Evolutionary conservation across 345 rosid species (phyloP), one percentile per base, ranked within the genome.

Genomic region (Acer yangbiense): DNA sequence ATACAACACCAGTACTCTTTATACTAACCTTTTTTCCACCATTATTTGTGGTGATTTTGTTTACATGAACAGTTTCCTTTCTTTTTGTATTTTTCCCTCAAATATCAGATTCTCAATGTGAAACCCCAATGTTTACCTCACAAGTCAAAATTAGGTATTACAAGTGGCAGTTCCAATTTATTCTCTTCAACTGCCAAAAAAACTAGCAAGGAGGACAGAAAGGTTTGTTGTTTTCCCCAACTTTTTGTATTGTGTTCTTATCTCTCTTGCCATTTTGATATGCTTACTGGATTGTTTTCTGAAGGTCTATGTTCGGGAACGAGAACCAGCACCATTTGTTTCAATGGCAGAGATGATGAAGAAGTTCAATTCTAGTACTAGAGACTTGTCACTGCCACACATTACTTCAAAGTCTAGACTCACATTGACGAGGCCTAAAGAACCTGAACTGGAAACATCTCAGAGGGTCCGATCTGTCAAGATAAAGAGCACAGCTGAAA

Each of bases 391-490:
- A 27, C 72, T 87, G 72, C 90, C 98, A 65, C 75, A 75, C 44
- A 58, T 69, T 44, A 67, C 75, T 77, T 86, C 86, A 73, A 91
- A 87, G 80, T 84, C 94, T 73, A 86, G 79, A 83, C 94, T 96
- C 76, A 88, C 87, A 71, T 85, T 96, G 85, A 96, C 99, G 63
- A 92, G 89, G 85, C 99, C 98, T 0, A 94, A 92, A 87, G 98
- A 94, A 75, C 99, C 98, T 6, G 99, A 91, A 43, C 78, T 96
- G 71, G 98, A 89, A 87, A 94, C 99, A 78, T 76, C 95, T 74
- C 99, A 96, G 81, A 83, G 99, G 23, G 87, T 86, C 74, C 98
- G 98, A 46, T 79, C 91, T 13, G 91, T 91, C 63, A 89, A 65
- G 83, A 80, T 91, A 74, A 97, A 93, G 88, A 94, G 99, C 79